Percentiles rank a stretch among this genome's conserved stretches.
phyloP scores from a whole-genome alignment of 23 red algal species.

The Chondrus crispus region DNA sequence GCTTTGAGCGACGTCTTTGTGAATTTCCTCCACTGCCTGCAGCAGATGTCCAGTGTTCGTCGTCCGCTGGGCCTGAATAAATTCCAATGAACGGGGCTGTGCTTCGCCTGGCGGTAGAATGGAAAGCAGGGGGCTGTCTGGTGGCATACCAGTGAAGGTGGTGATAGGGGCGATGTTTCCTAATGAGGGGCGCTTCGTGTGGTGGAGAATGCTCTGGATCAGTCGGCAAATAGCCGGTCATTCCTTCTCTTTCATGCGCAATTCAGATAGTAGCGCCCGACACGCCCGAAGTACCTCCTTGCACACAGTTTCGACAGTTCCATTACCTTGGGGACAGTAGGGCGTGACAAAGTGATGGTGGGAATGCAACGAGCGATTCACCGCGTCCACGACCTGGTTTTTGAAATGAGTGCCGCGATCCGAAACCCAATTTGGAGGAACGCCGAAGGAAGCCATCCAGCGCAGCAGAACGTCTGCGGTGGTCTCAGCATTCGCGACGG shows the following conservation, averaged over 20 bases:
- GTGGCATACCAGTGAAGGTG: background rate
- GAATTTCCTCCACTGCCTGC: background rate
- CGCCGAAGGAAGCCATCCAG: background rate
- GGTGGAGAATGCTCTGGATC: background rate
- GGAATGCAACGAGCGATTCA: background rate
- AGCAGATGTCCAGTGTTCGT: background rate
- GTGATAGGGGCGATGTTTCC: background rate
- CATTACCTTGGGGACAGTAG: constrained; percentile 29
- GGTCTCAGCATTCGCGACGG: background rate
- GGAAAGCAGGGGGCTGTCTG: background rate
- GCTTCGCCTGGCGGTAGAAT: background rate
- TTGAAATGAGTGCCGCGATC: constrained; percentile 21
- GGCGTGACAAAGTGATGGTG: constrained; percentile 25
- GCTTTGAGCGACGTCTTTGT: background rate
- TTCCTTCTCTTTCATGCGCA: background rate
- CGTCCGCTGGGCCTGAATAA: background rate
- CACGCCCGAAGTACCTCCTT: background rate
- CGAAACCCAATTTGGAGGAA: background rate
- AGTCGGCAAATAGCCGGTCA: background rate
- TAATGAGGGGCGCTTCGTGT: background rate
- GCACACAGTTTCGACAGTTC: constrained; percentile 25
- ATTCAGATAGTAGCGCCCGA: background rate
- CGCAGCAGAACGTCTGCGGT: background rate
- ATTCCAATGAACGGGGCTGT: background rate
- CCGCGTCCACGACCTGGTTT: background rate